phyloP scores from a whole-genome alignment of 139 green algal species.

The Dunaliella primolecta region DNA sequence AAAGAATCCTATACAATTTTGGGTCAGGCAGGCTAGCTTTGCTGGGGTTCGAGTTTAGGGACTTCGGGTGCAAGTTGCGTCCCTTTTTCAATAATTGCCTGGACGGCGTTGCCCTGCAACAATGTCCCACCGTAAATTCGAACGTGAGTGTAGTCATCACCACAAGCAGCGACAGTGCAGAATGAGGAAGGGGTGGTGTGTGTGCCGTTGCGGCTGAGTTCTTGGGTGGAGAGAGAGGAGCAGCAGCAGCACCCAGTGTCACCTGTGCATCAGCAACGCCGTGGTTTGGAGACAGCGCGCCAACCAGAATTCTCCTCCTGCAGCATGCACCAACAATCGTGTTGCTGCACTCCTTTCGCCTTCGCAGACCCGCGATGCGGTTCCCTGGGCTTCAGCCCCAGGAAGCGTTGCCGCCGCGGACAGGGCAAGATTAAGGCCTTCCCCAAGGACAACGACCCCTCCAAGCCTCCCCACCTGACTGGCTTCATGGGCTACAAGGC shows the following conservation, averaged over 20 bases:
- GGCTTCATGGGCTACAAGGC: slow-evolving; percentile 94
- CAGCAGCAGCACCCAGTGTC: background rate
- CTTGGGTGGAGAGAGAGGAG: background rate
- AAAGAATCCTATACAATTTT: too few relatives aligned
- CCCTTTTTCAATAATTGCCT: too few relatives aligned
- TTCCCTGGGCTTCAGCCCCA: slow-evolving; percentile 96
- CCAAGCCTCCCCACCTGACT: slow-evolving; percentile 89
- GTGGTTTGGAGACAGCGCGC: background rate
- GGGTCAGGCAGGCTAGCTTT: too few relatives aligned
- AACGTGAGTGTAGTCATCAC: slow-evolving; percentile 76
- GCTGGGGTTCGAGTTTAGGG: too few relatives aligned
- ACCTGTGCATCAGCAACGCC: background rate
- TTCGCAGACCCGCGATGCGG: slow-evolving; percentile 86
- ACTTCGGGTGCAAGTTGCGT: too few relatives aligned
- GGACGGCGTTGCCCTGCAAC: too few relatives aligned
- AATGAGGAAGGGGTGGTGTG: background rate
- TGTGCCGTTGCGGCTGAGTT: background rate
- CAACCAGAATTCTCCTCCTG: background rate
- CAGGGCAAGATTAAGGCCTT: slow-evolving; percentile 95
- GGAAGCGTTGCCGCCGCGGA: slow-evolving; percentile 93
- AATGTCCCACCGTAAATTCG: slow-evolving; percentile 95
- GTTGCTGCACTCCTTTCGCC: too few relatives aligned
- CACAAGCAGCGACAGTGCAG: too few relatives aligned
- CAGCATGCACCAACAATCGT: background rate
- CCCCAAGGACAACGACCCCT: slow-evolving; percentile 82